phyloP scores from a whole-genome alignment of 2,329 filamentous ascomycete genomes.

The Raffaelea deltoideospora region DNA sequence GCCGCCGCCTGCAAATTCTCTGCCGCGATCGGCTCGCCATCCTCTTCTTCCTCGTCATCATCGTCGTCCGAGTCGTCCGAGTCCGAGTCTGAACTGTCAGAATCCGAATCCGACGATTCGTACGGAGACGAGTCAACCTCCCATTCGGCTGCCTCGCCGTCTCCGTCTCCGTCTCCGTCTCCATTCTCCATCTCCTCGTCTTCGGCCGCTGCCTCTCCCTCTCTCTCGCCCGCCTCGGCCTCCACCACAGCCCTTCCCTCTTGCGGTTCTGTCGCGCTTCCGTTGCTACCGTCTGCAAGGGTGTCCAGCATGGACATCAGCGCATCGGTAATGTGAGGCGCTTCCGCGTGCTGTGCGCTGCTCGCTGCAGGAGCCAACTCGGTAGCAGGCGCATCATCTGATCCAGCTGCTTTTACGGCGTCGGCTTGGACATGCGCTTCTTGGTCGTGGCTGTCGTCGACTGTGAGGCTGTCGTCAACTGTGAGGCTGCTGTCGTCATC shows the following conservation, averaged over 20 bases:
- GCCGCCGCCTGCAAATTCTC: conserved; percentile 73
- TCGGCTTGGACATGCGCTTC: no score
- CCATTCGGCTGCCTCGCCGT: conserved; percentile 44
- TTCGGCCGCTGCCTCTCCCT: background rate
- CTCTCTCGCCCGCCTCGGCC: background rate
- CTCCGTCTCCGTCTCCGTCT: background rate
- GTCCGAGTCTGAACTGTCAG: conserved; percentile 20
- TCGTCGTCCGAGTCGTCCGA: conserved; percentile 40
- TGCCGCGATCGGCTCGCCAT: conserved; percentile 55
- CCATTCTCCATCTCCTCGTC: background rate
- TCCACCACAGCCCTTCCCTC: conserved; percentile 4
- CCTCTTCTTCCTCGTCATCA: conserved; percentile 43
- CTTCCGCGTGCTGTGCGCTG: background rate
- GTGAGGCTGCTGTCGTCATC: no score
- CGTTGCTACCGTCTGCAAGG: no score
- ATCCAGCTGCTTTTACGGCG: no score
- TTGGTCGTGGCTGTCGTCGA: no score
- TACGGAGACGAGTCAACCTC: conserved; percentile 67
- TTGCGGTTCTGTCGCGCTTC: conserved; percentile 11
- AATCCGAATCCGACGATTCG: conserved; percentile 36
- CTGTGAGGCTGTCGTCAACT: no score
- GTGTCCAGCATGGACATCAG: no score
- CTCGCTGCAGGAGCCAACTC: no score
- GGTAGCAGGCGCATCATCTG: no score
- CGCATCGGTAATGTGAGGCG: conserved; percentile 10